Percentiles rank a stretch among this genome's conserved stretches.
Evolutionary conservation across 495 filamentous ascomycete genomes (phyloP).

Genomic region (Elasticomyces elasticus): DNA sequence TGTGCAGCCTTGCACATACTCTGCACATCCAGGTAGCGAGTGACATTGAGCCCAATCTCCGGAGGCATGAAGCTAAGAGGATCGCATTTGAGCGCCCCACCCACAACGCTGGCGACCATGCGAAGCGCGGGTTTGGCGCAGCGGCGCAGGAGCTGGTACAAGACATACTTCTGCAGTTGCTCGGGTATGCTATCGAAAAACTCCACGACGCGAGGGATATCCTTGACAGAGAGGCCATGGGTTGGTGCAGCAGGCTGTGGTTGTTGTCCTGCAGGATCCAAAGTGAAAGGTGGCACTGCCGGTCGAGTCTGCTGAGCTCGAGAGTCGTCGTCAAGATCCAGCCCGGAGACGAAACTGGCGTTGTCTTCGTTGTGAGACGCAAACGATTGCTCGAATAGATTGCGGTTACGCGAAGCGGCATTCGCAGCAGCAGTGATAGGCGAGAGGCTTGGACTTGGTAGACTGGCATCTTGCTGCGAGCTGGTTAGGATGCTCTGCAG

Average conservation of each 20-base stretch:
- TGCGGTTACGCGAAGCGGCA: constrained; percentile 25
- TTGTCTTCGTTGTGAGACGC: constrained; percentile 20
- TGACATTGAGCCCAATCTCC: constrained; percentile 78
- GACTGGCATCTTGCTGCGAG: constrained; percentile 72
- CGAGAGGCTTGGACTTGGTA: constrained; percentile 90
- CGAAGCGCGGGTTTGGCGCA: constrained; percentile 85
- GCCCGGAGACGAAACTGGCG: constrained; percentile 25
- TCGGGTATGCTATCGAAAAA: constrained; percentile 83
- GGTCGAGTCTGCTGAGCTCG: neutral
- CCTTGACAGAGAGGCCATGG: constrained; percentile 47
- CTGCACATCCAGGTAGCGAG: constrained; percentile 75
- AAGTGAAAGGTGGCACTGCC: neutral
- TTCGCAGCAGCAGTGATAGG: constrained; percentile 78
- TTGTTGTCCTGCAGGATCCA: neutral
- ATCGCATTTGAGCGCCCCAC: constrained; percentile 93
- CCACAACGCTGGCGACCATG: constrained; percentile 84
- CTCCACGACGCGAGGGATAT: constrained; percentile 75
- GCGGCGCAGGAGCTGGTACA: constrained; percentile 86
- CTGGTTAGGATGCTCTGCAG: constrained; percentile 44
- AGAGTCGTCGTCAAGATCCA: constrained; percentile 14
- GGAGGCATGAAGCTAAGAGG: constrained; percentile 73
- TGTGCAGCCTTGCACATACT: constrained; percentile 87
- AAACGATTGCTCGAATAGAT: constrained; percentile 19
- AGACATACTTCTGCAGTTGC: constrained; percentile 82
- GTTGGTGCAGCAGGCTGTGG: constrained; percentile 6